Evolutionary conservation across 495 filamentous ascomycete genomes (phyloP).

Genomic region (Hyaloscypha finlandica): DNA sequence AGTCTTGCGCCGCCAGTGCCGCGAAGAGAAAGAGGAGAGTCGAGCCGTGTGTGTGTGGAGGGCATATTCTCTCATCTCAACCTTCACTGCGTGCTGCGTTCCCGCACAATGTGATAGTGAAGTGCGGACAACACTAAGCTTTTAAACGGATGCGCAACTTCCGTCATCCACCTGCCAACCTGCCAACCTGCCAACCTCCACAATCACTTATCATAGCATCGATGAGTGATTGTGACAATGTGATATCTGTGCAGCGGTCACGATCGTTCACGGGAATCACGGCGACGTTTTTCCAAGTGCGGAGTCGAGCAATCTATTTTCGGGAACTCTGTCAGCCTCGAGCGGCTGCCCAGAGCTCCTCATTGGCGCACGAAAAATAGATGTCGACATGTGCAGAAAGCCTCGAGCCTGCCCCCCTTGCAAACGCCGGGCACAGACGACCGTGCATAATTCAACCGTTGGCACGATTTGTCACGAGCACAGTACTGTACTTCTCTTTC

Average conservation of each 20-base stretch:
- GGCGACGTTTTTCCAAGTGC: neutral
- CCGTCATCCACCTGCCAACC: neutral
- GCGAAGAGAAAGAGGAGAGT: neutral
- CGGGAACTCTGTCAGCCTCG: constrained; percentile 11
- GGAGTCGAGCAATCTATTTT: constrained; percentile 8
- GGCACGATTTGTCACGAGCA: neutral
- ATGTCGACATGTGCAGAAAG: neutral
- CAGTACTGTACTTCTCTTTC: neutral
- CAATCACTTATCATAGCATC: constrained; percentile 19
- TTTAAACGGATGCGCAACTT: constrained; percentile 5
- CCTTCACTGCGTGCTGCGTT: neutral
- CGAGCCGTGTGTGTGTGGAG: neutral
- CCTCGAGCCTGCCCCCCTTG: neutral
- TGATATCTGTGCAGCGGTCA: constrained; percentile 3
- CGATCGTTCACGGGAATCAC: neutral
- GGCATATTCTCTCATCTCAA: neutral
- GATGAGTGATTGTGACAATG: neutral
- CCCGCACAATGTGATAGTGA: neutral
- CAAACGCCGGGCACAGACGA: neutral
- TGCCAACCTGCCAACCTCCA: neutral
- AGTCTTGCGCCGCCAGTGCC: neutral
- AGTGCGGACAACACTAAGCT: neutral
- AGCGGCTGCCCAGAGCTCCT: constrained; percentile 6
- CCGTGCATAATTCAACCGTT: constrained; percentile 3
- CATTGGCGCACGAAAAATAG: constrained; percentile 8